These are phyloP conservation scores for Wickerhamomyces strasburgensis DNA, from an alignment of 805 yeast species.

Conservation along the genomic window DNA sequence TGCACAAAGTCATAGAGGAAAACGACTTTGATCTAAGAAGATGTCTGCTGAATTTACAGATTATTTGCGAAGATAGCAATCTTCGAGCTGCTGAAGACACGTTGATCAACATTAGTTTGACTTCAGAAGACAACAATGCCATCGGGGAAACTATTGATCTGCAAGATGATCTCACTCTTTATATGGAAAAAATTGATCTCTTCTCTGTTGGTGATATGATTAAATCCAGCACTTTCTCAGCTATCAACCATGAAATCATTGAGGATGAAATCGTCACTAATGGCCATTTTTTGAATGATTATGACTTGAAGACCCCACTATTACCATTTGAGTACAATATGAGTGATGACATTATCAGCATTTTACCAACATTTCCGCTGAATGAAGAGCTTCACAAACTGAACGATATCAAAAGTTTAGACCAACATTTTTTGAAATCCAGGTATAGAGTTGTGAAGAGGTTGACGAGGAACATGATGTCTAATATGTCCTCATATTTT, in stretches of 20 bases:
- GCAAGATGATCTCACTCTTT: background rate
- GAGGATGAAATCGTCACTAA: conserved; percentile 34
- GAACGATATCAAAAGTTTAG: conserved; percentile 7
- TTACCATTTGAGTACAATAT: conserved; percentile 37
- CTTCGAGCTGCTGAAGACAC: background rate
- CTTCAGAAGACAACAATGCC: background rate
- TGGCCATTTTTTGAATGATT: conserved; percentile 31
- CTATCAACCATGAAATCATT: conserved; percentile 9
- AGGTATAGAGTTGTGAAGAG: conserved; percentile 12
- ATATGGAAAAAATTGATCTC: conserved; percentile 3
- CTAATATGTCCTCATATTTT: conserved; percentile 2
- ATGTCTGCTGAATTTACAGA: conserved; percentile 42
- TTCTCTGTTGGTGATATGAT: conserved; percentile 15
- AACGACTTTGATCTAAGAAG: conserved; percentile 40
- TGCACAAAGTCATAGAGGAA: conserved; percentile 27
- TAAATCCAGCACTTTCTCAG: conserved; percentile 8
- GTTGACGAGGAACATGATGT: conserved; percentile 12
- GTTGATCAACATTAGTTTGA: background rate
- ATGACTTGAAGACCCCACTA: conserved; percentile 25
- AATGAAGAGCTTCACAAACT: background rate
- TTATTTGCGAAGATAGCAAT: conserved; percentile 26
- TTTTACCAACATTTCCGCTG: conserved; percentile 8
- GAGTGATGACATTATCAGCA: conserved; percentile 16
- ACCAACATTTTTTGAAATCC: conserved; percentile 12
- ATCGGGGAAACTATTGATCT: conserved; percentile 4